Percentiles rank a stretch among this genome's conserved stretches.
These are phyloP conservation scores for Arctium minus DNA, from an alignment of 129 eudicot species.

Conservation along the genomic window DNA sequence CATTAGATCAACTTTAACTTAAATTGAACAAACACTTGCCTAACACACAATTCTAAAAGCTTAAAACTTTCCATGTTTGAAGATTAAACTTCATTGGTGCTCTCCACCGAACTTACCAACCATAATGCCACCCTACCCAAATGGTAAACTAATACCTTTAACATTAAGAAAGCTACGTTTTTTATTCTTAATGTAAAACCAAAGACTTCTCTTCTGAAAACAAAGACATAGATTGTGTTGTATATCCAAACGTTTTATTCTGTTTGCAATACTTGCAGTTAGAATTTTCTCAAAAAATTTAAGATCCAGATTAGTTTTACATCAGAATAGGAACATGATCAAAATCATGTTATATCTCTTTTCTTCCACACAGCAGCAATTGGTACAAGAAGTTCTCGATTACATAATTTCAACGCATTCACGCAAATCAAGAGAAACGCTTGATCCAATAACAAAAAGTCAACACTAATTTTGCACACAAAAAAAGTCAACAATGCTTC, in stretches of 20 bases:
- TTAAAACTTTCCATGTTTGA: not conserved
- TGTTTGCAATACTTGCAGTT: not conserved
- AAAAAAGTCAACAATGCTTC: slow-evolving; percentile 5
- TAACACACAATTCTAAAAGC: not conserved
- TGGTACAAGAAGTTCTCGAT: not conserved
- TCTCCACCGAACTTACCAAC: slow-evolving; percentile 12
- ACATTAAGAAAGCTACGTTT: slow-evolving; percentile 3
- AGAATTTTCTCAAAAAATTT: not conserved
- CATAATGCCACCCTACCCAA: not conserved
- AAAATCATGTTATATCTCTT: not conserved
- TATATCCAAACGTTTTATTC: not conserved
- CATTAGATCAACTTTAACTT: not conserved
- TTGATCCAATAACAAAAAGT: slow-evolving; percentile 12
- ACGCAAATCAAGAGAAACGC: slow-evolving; percentile 21
- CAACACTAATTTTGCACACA: not conserved
- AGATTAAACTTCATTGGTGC: not conserved
- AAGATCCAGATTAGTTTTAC: slow-evolving; percentile 12
- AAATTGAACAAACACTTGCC: not conserved
- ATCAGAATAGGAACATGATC: slow-evolving; percentile 5
- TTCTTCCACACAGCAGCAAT: not conserved
- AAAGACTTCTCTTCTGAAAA: not conserved
- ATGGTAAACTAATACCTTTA: not conserved
- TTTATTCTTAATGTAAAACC: not conserved
- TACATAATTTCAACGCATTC: not conserved
- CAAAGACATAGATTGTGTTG: not conserved